Conservation (phyloP, 441 rosid species). For the Capsella rubella region DNA sequence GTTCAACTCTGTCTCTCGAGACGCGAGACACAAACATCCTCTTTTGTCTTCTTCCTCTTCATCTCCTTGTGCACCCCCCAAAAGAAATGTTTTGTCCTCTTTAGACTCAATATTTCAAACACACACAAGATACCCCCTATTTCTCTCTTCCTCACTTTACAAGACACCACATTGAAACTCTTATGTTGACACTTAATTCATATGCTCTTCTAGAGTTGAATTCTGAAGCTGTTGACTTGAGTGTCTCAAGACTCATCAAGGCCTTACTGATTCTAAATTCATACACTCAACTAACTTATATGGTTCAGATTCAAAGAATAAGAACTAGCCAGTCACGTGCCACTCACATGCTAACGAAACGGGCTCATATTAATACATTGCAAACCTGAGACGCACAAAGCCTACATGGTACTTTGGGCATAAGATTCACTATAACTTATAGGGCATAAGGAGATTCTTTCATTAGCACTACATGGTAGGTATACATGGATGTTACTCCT, state of each 20-base stretch:
- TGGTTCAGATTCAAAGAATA: slow-evolving; percentile 38
- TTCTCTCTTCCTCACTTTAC: slow-evolving; percentile 3
- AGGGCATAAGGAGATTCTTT: no score
- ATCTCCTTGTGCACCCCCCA: slow-evolving; percentile 11
- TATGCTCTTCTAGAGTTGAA: slow-evolving; percentile 6
- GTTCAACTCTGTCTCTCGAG: slow-evolving; percentile 38
- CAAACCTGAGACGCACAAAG: no score
- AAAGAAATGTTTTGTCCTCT: slow-evolving; percentile 40
- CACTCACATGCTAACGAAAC: slow-evolving; percentile 29
- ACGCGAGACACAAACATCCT: slow-evolving; percentile 42
- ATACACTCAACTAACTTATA: slow-evolving; percentile 31
- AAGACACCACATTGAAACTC: slow-evolving; percentile 5
- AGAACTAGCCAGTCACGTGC: slow-evolving; percentile 34
- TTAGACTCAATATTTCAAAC: slow-evolving; percentile 26
- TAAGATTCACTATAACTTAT: no score
- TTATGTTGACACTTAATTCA: slow-evolving; percentile 3
- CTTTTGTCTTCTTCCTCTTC: slow-evolving; percentile 47
- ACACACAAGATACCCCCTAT: neutral
- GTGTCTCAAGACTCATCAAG: no score
- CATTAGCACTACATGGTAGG: no score
- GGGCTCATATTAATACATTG: neutral
- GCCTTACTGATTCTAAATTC: neutral
- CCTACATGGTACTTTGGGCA: no score
- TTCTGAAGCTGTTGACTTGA: slow-evolving; percentile 17
- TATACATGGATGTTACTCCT: slow-evolving; percentile 14